These are phyloP conservation scores for Mycena pura DNA, from an alignment of 768 basidiomycete genomes.

Conservation along the genomic window DNA sequence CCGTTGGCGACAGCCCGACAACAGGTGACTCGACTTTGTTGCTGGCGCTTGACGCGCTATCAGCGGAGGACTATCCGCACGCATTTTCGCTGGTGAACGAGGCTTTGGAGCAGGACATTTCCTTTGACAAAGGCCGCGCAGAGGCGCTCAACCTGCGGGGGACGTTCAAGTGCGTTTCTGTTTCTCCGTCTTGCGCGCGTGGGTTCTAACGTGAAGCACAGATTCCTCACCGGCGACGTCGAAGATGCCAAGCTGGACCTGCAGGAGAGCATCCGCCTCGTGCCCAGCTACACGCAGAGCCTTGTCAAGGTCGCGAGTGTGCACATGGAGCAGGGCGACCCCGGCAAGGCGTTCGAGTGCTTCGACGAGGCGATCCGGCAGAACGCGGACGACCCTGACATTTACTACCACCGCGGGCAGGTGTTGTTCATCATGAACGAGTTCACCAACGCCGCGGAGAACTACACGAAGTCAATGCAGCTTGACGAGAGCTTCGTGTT, in stretches of 20 bases:
- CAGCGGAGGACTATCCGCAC: conserved; percentile 84
- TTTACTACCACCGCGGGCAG: conserved; percentile 99
- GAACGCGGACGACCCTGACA: conserved; percentile 88
- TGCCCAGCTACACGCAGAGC: conserved; percentile 79
- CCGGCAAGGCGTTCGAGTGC: conserved; percentile 82
- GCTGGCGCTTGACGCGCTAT: conserved; percentile 82
- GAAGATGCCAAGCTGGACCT: conserved; percentile 84
- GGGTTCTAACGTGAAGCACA: conserved; percentile 34
- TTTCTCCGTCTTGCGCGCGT: neutral
- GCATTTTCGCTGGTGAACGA: conserved; percentile 83
- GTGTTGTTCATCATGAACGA: conserved; percentile 96
- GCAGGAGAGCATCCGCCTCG: conserved; percentile 72
- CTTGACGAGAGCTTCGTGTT: conserved; percentile 92
- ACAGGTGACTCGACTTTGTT: conserved; percentile 85
- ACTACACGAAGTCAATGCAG: conserved; percentile 90
- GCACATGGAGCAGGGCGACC: conserved; percentile 93
- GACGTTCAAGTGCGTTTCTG: conserved; percentile 83
- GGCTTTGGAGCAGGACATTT: conserved; percentile 85
- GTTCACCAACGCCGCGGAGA: conserved; percentile 82
- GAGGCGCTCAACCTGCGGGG: conserved; percentile 93
- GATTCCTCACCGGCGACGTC: conserved; percentile 90
- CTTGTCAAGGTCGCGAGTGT: conserved; percentile 97
- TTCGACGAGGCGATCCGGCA: conserved; percentile 89
- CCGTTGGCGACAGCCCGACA: conserved; percentile 74
- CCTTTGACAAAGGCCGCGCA: conserved; percentile 74